phyloP scores from a whole-genome alignment of 2,329 filamentous ascomycete genomes.

The Xylariaceae sp. region DNA sequence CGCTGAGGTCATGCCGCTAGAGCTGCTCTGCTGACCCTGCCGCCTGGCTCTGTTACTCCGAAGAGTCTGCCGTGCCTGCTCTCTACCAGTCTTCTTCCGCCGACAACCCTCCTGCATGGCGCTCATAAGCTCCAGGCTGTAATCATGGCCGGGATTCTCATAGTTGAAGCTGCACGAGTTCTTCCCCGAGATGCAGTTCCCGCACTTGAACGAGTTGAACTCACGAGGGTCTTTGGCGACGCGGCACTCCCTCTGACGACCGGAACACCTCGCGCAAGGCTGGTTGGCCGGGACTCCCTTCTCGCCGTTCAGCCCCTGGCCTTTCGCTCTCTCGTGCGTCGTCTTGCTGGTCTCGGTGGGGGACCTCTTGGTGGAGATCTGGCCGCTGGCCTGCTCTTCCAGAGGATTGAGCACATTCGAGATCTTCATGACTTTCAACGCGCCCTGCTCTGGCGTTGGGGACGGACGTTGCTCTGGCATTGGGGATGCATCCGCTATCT shows the following conservation, averaged over 20 bases:
- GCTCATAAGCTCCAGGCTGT: background rate
- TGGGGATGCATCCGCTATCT: too few relatives aligned
- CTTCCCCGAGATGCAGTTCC: slow-evolving; percentile 2
- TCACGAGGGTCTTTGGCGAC: slow-evolving; percentile 2
- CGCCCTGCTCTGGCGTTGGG: too few relatives aligned
- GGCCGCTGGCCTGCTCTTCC: background rate
- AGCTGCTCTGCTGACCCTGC: too few relatives aligned
- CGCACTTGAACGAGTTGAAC: slow-evolving; percentile 6
- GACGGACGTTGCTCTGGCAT: too few relatives aligned
- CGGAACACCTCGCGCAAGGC: background rate
- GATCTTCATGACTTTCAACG: too few relatives aligned
- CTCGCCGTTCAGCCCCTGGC: background rate
- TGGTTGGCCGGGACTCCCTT: background rate
- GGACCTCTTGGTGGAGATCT: background rate
- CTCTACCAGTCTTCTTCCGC: background rate
- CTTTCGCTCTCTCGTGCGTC: background rate
- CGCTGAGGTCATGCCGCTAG: too few relatives aligned
- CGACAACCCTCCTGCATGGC: too few relatives aligned
- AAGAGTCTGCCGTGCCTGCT: background rate
- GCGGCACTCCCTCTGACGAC: background rate
- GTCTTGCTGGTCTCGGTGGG: background rate
- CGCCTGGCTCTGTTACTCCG: too few relatives aligned
- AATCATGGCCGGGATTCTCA: slow-evolving; percentile 2
- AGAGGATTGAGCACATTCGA: too few relatives aligned
- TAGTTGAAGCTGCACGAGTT: slow-evolving; percentile 2